Evolutionary conservation across 2,329 filamentous ascomycete genomes (phyloP).

Genomic region (Fusarium avenaceum): DNA sequence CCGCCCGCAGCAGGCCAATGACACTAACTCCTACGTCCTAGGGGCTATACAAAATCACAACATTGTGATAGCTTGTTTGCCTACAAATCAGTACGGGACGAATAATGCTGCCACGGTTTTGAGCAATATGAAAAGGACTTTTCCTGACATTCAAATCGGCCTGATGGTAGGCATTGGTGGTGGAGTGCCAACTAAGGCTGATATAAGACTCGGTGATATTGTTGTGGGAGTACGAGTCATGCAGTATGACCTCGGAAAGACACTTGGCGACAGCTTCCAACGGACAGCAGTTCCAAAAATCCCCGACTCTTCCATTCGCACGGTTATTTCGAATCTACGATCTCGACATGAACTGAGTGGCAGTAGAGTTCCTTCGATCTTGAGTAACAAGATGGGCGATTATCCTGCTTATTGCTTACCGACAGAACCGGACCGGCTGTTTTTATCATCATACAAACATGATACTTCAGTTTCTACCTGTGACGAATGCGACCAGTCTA

Average conservation of each 20-base stretch:
- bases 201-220: conserved; percentile 49
- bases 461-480: background rate
- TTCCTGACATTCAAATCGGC: conserved; percentile 44
- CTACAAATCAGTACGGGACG: conserved; percentile 31
- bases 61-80: conserved; percentile 48
- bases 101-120: conserved; percentile 45
- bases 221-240: conserved; percentile 47
- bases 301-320: background rate
- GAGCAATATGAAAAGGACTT: conserved; percentile 57
- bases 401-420: rapidly evolving
- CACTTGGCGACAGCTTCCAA: rapidly evolving
- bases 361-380: rapidly evolving
- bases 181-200: conserved; percentile 24
- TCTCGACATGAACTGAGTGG: background rate
- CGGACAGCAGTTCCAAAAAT: rapidly evolving
- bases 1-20: background rate
- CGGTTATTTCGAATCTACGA: background rate
- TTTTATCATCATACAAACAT: background rate
- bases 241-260: conserved; percentile 48
- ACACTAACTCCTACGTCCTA: conserved; percentile 38
- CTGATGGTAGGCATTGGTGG: conserved; percentile 50
- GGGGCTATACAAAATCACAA: conserved; percentile 44
- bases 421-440: background rate
- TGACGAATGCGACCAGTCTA: conserved; percentile 7
- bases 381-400: rapidly evolving